Base-by-base conservation (phyloP, 805 yeast species). In the Barnettozyma salicaria region DNA sequence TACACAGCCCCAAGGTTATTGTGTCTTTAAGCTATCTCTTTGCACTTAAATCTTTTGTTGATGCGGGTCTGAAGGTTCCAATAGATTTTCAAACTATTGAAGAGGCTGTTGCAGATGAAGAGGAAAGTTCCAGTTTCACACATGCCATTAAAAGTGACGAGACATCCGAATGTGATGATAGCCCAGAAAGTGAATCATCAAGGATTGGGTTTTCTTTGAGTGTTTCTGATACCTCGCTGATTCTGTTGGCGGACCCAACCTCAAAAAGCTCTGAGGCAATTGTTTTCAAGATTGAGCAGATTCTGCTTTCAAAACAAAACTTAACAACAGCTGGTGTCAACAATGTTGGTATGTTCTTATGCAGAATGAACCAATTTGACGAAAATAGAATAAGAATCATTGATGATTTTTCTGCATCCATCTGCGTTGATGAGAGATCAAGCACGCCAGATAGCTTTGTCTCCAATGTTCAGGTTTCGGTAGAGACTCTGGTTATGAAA, bases 11-110 rank as follows among this genome's bases (percentile, higher is more conserved):
- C 0, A 74, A 73, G 40, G 71, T 82, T 9, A 78, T 92, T 33
- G 56, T 92, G 20, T 96, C 97, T 0, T 63, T 92, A 47, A 97
- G 89, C 53, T 89, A 86, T 57, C 52, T 90, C 24, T 74, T 89
- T 58, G 85, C 92, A 2, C 52, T 92, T 47, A 83, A 83, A 34
- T 42, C 54, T 0, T 89, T 80, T 54, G 56, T 66, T n/a, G 78
- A 72, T 38, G 65, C 64, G 30, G 84, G 77, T 0, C 45, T 72
- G 17, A 45, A 32, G 6, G 37, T 39, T 9, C 53, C 58, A 3
- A 19, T 40, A 3, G 45, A 40, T 17, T 38, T 33, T 16, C 26
- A 31, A 12, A 12, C 28, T 7, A 12, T 26, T 9, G 17, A 28
- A 12, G 30, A 26, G 18, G 19, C 13, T 22, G 19, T 13, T 10